Evolutionary conservation across 139 green algal species (phyloP).

Genomic region (Gonium pectorale): DNA sequence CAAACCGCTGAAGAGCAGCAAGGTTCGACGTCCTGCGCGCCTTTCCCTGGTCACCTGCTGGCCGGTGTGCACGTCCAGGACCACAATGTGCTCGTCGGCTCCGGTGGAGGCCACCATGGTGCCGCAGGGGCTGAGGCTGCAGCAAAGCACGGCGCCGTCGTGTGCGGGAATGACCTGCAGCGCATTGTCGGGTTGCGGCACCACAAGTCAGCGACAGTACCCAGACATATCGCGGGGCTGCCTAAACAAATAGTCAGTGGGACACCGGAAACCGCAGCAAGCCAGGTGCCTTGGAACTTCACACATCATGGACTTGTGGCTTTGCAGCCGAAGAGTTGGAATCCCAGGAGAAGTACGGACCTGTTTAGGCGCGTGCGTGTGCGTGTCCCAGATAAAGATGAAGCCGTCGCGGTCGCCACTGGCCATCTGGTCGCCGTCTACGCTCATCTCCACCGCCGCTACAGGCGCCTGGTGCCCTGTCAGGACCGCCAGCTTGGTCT

Average conservation of each 20-base stretch:
- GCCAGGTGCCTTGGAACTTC: too few relatives aligned
- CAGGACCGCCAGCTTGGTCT: constrained; percentile 39
- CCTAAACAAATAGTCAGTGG: too few relatives aligned
- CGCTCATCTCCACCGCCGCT: constrained; percentile 51
- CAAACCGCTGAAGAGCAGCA: too few relatives aligned
- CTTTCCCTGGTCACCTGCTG: background rate
- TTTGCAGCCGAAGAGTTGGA: too few relatives aligned
- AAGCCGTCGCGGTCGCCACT: constrained; percentile 50
- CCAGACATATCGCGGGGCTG: too few relatives aligned
- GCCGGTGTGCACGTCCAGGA: constrained; percentile 45
- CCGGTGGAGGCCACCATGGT: constrained; percentile 46
- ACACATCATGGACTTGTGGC: too few relatives aligned
- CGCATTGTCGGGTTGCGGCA: too few relatives aligned
- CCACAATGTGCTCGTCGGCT: constrained; percentile 51
- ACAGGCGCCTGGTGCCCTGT: constrained; percentile 52
- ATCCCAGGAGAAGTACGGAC: too few relatives aligned
- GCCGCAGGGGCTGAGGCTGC: constrained; percentile 52
- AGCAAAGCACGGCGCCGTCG: constrained; percentile 53
- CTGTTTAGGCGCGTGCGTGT: constrained; percentile 32
- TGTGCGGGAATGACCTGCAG: constrained; percentile 50
- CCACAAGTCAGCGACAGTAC: too few relatives aligned
- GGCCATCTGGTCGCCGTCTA: constrained; percentile 53
- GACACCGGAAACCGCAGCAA: too few relatives aligned
- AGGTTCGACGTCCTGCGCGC: too few relatives aligned
- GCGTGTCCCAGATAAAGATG: constrained; percentile 56